Evolutionary conservation across 2,329 filamentous ascomycete species (phyloP).

Genomic region (Fusarium devonianum): DNA sequence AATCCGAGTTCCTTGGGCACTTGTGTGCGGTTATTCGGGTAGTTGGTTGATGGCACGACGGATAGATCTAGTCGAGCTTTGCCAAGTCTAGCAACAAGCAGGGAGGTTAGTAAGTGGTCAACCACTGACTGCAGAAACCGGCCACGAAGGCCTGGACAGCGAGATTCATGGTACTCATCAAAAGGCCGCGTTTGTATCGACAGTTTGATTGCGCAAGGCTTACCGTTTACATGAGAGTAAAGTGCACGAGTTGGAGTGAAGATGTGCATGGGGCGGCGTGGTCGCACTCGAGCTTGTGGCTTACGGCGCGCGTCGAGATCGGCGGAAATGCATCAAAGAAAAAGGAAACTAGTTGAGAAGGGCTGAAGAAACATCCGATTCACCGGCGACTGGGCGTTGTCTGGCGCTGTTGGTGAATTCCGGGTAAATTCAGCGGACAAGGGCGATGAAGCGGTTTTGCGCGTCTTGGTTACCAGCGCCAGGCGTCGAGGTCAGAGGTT

Average conservation of each 20-base stretch:
- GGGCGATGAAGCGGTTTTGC: conserved; percentile 32
- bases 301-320: conserved; percentile 36
- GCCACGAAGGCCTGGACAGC: neutral
- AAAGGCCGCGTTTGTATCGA: neutral
- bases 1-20: neutral
- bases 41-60: conserved; percentile 8
- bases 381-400: conserved; percentile 3
- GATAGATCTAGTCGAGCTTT: conserved; percentile 21
- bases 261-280: conserved; percentile 39
- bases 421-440: conserved; percentile 19
- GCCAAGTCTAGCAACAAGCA: conserved; percentile 19
- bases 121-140: conserved; percentile 7
- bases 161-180: neutral
- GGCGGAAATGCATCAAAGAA: conserved; percentile 24
- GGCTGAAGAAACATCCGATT: conserved; percentile 12
- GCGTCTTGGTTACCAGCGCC: conserved; percentile 33
- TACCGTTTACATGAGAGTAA: conserved; percentile 33
- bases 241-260: conserved; percentile 37
- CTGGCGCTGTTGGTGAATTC: conserved; percentile 15
- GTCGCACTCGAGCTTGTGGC: conserved; percentile 37
- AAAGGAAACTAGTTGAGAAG: conserved; percentile 1
- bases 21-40: conserved; percentile 4
- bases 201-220: conserved; percentile 19
- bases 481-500: conserved; percentile 29
- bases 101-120: conserved; percentile 29